These are phyloP conservation scores for Rhododendron griersonianum DNA, from an alignment of 148 eudicot genomes.

Conservation along the genomic window DNA sequence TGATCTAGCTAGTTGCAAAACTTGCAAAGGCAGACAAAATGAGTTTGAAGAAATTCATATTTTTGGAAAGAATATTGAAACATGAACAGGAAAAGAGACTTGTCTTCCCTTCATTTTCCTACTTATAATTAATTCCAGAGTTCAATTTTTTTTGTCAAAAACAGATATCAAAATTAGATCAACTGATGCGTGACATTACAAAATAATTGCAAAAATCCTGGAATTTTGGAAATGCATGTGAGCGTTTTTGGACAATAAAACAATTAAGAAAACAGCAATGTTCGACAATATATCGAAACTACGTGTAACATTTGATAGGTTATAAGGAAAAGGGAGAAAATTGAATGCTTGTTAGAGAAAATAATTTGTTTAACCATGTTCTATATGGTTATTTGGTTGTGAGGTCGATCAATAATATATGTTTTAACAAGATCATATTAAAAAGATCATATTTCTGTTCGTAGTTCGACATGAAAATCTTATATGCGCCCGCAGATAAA, in stretches of 20 bases:
- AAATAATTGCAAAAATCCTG: not conserved
- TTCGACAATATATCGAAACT: too few relatives aligned
- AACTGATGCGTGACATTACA: not conserved
- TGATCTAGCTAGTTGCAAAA: not conserved
- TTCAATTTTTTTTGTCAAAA: too few relatives aligned
- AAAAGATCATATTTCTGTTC: too few relatives aligned
- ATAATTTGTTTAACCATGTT: too few relatives aligned
- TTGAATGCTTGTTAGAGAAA: too few relatives aligned
- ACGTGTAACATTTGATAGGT: too few relatives aligned
- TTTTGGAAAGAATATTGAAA: not conserved
- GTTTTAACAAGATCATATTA: too few relatives aligned
- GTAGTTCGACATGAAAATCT: too few relatives aligned
- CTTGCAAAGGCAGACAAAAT: not conserved
- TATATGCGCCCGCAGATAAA: too few relatives aligned
- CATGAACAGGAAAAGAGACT: not conserved
- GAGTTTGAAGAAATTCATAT: not conserved
- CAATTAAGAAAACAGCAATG: not conserved
- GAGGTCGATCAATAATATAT: too few relatives aligned
- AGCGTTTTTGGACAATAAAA: not conserved
- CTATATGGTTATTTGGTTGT: too few relatives aligned
- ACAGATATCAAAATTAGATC: not conserved
- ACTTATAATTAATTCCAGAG: not conserved
- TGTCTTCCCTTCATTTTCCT: not conserved
- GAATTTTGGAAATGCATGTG: not conserved
- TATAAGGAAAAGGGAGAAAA: too few relatives aligned